Base-by-base conservation (phyloP, 2,329 filamentous ascomycete genomes). In the Trichophyton benhamiae region DNA sequence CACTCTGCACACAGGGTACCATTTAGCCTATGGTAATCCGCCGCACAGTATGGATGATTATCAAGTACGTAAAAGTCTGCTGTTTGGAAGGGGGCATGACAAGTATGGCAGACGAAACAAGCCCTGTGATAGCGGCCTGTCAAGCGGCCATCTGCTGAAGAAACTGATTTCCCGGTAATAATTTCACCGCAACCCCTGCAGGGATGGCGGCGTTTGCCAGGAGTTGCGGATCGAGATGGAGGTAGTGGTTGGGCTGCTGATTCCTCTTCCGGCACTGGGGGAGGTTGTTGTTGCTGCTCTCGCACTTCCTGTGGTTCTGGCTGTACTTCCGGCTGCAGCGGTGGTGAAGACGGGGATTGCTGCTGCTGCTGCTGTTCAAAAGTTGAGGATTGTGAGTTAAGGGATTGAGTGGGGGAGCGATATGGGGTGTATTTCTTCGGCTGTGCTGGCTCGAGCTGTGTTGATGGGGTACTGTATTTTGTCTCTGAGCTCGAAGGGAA, bases 61-160 rank as follows among this genome's bases (percentile, higher is more conserved):
- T 87, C 77, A 63, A 91, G 83, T 9, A 99, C 91, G 72, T 99
- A 99, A 68, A 97, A 97, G 63, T 94, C 91, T 1, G 89, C 83
- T 0, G 91, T 95, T 20, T 85, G 79, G 70, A 97, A 99, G 0
- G 91, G 87, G 60, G 85, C 81, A 9, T 80, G 79, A 77, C 94
- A 99, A 1, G 87, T 91, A 3, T 84, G 83, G 79, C 94, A 99
- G 9, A 92, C 88, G 71, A 99, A 97, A 73, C 92, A 99, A 3
- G 87, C 83, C 73, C 95, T 95, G 79, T 99, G 94, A 73, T 96
- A 99, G 65, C 91, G 87, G 8, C 94, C 94, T 0, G 89, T 95
- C 25, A 99, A 79, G 25, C 91, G 86, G 15, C 94, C 94, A 68
- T 96, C 94, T 0, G 91, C 91, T 13, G 91, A 95, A 38, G 92